phyloP scores from a whole-genome alignment of 1,284 basidiomycete genomes.

The Irpex sp. region DNA sequence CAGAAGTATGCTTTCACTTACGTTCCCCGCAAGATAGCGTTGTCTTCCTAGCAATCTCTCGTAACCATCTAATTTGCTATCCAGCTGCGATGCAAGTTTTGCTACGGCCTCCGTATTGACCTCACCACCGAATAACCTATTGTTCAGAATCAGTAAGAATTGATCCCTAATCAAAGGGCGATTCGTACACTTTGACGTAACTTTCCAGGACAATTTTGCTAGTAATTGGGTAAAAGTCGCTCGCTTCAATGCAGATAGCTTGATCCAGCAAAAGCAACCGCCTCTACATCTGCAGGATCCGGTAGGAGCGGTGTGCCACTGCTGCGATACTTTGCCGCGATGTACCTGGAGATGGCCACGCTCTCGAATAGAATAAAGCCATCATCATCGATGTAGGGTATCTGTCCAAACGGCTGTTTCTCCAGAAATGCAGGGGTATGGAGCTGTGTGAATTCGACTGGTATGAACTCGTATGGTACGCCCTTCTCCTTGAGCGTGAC shows the following conservation, averaged over 20 bases:
- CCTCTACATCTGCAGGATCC: constrained; percentile 17
- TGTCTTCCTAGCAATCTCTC: background rate
- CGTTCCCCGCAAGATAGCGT: background rate
- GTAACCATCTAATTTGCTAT: background rate
- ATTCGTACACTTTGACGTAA: constrained; percentile 41
- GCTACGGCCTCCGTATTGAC: background rate
- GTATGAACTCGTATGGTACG: background rate
- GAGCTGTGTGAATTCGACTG: background rate
- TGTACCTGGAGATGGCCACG: constrained; percentile 49
- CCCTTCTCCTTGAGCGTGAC: background rate
- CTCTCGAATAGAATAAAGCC: constrained; percentile 39
- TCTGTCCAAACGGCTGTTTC: background rate
- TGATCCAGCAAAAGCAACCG: background rate
- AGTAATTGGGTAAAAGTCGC: constrained; percentile 47
- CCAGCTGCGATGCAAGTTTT: background rate
- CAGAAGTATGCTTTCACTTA: background rate
- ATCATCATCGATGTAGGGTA: background rate
- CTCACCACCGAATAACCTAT: background rate
- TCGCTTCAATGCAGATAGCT: background rate
- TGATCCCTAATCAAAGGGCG: background rate
- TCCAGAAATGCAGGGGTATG: background rate
- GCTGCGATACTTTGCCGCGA: constrained; percentile 40
- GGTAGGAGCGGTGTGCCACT: constrained; percentile 34
- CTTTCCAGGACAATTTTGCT: constrained; percentile 38
- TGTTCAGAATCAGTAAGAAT: background rate